phyloP scores from a whole-genome alignment of 495 filamentous ascomycete species.

The Daldinia bambusicola region DNA sequence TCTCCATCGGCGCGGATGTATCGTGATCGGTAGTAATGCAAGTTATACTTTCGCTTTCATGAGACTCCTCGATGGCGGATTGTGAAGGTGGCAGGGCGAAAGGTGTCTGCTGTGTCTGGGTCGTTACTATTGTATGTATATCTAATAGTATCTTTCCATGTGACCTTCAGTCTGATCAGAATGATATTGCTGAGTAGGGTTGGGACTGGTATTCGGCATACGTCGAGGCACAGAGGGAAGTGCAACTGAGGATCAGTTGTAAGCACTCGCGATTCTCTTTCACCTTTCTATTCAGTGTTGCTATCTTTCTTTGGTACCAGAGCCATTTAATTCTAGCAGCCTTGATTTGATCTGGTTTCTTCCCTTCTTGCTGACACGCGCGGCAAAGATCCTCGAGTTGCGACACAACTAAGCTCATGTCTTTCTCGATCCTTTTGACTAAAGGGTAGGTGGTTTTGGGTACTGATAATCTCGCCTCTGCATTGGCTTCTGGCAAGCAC shows the following conservation, averaged over 20 bases:
- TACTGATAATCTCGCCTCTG: neutral
- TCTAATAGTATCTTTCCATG: conserved; percentile 25
- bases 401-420: conserved; percentile 1
- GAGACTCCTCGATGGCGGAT: neutral
- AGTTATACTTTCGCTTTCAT: neutral
- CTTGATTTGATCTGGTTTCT: conserved; percentile 4
- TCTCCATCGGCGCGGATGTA: neutral
- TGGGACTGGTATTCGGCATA: neutral
- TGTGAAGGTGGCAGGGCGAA: neutral
- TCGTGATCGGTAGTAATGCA: neutral
- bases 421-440: neutral
- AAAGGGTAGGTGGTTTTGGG: neutral
- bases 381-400: neutral
- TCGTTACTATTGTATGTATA: conserved; percentile 20
- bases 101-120: neutral
- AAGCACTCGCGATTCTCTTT: conserved; percentile 7
- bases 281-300: conserved; percentile 13
- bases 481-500: conserved; percentile 4
- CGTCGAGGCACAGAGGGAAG: conserved; percentile 13
- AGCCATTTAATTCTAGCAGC: conserved; percentile 13
- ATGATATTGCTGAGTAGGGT: neutral
- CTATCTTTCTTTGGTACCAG: conserved; percentile 1
- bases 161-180: conserved; percentile 3
- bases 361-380: neutral
- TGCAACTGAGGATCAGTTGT: neutral